A percentile compares a stretch with the other conserved stretches of the same genome.
These are phyloP conservation scores for Aspergillus novoparasiticus DNA, from an alignment of 2,329 filamentous ascomycete genomes.

Conservation along the genomic window DNA sequence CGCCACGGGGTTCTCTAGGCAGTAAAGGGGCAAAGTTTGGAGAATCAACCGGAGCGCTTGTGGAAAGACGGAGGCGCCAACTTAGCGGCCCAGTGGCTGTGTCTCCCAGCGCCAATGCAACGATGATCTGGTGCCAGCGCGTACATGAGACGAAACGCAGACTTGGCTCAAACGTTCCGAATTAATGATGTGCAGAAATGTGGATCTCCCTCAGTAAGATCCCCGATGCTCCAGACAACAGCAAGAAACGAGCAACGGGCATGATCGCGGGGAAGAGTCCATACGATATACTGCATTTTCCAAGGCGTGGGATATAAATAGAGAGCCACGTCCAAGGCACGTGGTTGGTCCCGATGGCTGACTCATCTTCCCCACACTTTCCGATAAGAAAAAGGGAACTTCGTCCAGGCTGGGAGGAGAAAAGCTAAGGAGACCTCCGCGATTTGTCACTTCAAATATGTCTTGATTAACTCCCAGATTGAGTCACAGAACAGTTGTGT, in stretches of 20 bases:
- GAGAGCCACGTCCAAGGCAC: constrained; percentile 7
- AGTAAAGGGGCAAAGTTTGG: constrained; percentile 14
- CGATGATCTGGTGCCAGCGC: constrained; percentile 17
- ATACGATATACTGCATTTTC: neutral
- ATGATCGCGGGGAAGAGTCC: constrained; percentile 7
- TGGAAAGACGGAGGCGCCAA: constrained; percentile 14
- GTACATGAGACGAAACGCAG: constrained; percentile 5
- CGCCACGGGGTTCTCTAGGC: constrained; percentile 13
- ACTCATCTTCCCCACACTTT: constrained; percentile 20
- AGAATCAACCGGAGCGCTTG: constrained; percentile 2
- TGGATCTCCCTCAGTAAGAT: constrained; percentile 3
- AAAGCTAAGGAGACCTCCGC: constrained; percentile 1
- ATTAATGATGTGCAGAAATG: constrained; percentile 1
- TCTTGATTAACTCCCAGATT: neutral
- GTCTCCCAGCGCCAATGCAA: constrained; percentile 17
- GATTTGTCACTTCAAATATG: neutral
- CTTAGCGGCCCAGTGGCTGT: constrained; percentile 25
- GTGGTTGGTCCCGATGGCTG: constrained; percentile 18
- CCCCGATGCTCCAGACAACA: neutral
- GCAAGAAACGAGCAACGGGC: neutral
- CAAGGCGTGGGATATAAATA: constrained; percentile 17
- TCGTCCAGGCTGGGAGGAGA: neutral
- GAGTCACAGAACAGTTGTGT: neutral
- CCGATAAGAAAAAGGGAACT: constrained; percentile 12
- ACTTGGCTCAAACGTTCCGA: constrained; percentile 1